Conservation (phyloP, 352 stramenopile genomes). For the Pythium periplocum region DNA sequence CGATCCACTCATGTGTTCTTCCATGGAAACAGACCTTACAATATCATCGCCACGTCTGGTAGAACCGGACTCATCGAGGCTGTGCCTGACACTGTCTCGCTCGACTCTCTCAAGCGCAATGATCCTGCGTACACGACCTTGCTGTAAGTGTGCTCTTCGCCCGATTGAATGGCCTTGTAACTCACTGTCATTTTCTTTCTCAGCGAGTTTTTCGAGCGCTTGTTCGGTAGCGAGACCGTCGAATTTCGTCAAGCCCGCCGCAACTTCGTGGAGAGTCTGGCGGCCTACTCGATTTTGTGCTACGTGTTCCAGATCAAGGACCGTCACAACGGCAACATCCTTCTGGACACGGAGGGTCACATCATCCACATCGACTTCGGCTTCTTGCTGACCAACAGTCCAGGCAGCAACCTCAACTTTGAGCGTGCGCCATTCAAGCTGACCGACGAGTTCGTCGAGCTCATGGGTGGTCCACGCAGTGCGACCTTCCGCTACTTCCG, state of each 20-base stretch:
- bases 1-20: not conserved
- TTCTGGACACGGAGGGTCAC: constrained; percentile 95
- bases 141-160: constrained; percentile 58
- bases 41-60: constrained; percentile 93
- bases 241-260: constrained; percentile 75
- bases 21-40: constrained; percentile 77
- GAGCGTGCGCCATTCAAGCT: constrained; percentile 98
- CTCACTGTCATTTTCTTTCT: constrained; percentile 40
- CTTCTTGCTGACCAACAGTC: constrained; percentile 95
- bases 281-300: constrained; percentile 96
- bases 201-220: constrained; percentile 90
- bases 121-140: constrained; percentile 81
- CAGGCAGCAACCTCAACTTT: constrained; percentile 93
- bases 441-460: constrained; percentile 93
- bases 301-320: constrained; percentile 99
- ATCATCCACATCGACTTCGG: constrained; percentile 99
- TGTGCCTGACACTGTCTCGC: constrained; percentile 94
- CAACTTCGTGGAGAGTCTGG: constrained; percentile 90
- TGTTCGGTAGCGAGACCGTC: constrained; percentile 86
- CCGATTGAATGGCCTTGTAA: constrained; percentile 49
- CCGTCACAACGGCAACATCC: constrained; percentile 99
- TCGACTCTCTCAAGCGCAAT: constrained; percentile 96
- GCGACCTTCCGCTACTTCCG: constrained; percentile 93
- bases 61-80: constrained; percentile 95
- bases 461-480: constrained; percentile 92